phyloP scores from a whole-genome alignment of 495 filamentous ascomycete species.

The Cudoniella acicularis region DNA sequence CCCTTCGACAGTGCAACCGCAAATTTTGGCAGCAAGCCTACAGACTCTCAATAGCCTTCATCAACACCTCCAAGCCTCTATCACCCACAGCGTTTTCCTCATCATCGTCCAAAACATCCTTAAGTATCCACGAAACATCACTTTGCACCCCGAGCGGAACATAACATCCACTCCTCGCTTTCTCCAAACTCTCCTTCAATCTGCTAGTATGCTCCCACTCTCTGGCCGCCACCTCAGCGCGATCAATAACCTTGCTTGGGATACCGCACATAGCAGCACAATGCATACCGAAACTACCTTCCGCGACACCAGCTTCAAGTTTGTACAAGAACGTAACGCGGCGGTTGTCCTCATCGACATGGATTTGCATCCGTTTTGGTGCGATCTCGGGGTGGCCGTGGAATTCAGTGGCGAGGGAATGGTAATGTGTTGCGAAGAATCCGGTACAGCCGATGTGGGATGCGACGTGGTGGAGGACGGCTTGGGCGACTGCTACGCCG shows the following conservation, averaged over 20 bases:
- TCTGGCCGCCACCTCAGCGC: constrained; percentile 84
- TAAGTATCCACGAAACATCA: constrained; percentile 81
- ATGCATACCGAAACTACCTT: constrained; percentile 99
- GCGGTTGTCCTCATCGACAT: constrained; percentile 80
- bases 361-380: constrained; percentile 85
- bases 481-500: constrained; percentile 93
- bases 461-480: constrained; percentile 91
- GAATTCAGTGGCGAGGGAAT: constrained; percentile 89
- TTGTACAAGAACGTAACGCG: constrained; percentile 94
- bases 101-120: constrained; percentile 37
- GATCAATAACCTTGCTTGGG: constrained; percentile 71
- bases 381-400: constrained; percentile 80
- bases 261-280: constrained; percentile 99
- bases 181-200: constrained; percentile 83
- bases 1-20: no score
- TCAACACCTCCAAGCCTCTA: constrained; percentile 62
- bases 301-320: constrained; percentile 89
- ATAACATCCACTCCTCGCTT: constrained; percentile 67
- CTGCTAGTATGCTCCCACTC: constrained; percentile 94
- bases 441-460: constrained; percentile 89
- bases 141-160: constrained; percentile 87
- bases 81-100: constrained; percentile 38
- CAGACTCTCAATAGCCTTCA: constrained; percentile 72
- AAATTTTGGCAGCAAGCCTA: constrained; percentile 2
- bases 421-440: constrained; percentile 99